Conservation (phyloP, 176 grass and related monocot genomes). For the Musa acuminata region DNA sequence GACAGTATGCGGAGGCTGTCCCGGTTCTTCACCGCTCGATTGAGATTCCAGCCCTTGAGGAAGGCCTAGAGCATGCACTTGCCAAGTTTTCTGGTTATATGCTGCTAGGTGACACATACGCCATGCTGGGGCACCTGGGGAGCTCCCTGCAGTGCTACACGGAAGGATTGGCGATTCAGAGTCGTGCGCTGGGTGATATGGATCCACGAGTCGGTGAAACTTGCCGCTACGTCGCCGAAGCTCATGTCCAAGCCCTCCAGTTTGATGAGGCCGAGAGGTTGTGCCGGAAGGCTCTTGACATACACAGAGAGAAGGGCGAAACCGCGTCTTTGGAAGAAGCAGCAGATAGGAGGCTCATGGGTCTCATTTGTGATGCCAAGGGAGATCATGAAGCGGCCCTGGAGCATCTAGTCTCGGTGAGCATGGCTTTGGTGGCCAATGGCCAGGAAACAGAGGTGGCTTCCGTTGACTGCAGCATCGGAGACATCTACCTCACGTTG, state of each 20-base stretch:
- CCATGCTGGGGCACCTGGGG: constrained; percentile 75
- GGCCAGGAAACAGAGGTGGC: constrained; percentile 93
- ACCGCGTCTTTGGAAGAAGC: constrained; percentile 69
- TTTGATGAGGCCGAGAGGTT: constrained; percentile 67
- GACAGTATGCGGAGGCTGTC: constrained; percentile 50
- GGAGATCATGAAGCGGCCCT: constrained; percentile 78
- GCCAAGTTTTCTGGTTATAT: constrained; percentile 94
- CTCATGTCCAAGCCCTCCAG: constrained; percentile 88
- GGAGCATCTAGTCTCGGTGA: constrained; percentile 80
- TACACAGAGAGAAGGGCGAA: constrained; percentile 55
- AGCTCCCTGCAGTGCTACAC: constrained; percentile 66
- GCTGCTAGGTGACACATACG: constrained; percentile 82
- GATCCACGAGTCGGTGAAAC: constrained; percentile 90
- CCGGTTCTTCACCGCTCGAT: constrained; percentile 62
- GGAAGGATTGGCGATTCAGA: constrained; percentile 66
- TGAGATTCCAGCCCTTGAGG: constrained; percentile 64
- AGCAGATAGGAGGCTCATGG: constrained; percentile 87
- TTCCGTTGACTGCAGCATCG: constrained; percentile 88
- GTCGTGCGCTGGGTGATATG: constrained; percentile 57
- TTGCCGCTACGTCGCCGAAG: constrained; percentile 81
- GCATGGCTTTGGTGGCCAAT: constrained; percentile 81
- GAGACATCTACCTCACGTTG: constrained; percentile 86
- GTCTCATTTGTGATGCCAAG: constrained; percentile 81
- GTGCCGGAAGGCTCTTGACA: constrained; percentile 74
- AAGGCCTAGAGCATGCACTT: constrained; percentile 82